Conservation (phyloP, 106 monocot species). For the Dendrobium nobile region DNA sequence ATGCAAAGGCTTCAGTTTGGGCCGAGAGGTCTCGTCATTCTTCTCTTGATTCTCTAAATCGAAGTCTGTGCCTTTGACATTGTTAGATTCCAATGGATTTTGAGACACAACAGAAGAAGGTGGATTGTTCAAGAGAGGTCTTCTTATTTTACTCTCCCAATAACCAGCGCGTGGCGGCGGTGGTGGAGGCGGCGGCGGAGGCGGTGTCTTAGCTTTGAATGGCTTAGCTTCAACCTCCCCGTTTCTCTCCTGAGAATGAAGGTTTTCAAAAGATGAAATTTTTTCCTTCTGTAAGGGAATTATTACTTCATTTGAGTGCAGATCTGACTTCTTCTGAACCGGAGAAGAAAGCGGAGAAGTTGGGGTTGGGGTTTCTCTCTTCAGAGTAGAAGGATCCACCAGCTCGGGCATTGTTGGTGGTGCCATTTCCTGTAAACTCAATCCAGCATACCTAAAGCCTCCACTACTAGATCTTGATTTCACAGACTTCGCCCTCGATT, state of each 20-base stretch:
- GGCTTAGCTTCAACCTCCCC: neutral
- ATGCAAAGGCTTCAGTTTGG: constrained; percentile 67
- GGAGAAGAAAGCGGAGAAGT: constrained; percentile 40
- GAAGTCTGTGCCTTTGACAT: neutral
- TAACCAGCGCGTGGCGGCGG: constrained; percentile 9
- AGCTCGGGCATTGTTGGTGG: constrained; percentile 34
- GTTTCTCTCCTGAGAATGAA: neutral
- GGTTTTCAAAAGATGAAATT: constrained; percentile 8
- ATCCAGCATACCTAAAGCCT: neutral
- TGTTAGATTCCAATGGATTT: neutral
- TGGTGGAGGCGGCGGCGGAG: constrained; percentile 41
- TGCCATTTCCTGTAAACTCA: constrained; percentile 12
- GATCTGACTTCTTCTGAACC: constrained; percentile 10
- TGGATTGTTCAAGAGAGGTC: neutral
- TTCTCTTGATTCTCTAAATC: constrained; percentile 21
- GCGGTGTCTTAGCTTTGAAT: constrained; percentile 9
- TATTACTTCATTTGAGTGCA: neutral
- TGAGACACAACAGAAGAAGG: neutral
- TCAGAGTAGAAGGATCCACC: constrained; percentile 33
- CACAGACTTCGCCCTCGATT: constrained; percentile 21
- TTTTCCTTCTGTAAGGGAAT: too few species aligned
- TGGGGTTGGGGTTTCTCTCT: constrained; percentile 24
- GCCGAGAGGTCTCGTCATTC: constrained; percentile 32
- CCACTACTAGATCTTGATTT: constrained; percentile 16
- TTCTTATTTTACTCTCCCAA: constrained; percentile 4